Base-by-base conservation (phyloP, 2,329 filamentous ascomycete species). In the Fusarium sp. region DNA sequence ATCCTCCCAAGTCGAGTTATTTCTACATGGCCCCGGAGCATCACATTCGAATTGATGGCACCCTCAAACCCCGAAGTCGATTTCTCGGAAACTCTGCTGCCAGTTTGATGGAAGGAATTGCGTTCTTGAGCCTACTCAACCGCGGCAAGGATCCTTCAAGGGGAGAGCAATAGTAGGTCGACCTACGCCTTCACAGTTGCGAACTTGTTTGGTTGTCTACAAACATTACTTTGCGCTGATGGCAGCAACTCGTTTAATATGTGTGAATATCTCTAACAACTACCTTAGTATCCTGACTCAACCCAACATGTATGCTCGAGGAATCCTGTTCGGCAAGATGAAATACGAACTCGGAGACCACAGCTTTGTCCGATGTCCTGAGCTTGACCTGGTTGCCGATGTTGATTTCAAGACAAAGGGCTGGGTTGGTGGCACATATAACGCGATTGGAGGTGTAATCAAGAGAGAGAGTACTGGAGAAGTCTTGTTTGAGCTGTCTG, bases 351-450 rank as follows among this genome's bases (percentile, higher is more conserved):
- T 99, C 9, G 97, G 96, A 74, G 96, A 98, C 82, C 95, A 98
- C 85, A 98, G 95, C 82, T 94, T 95, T 78, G 94, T 99, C 23
- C 90, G 92, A 75, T 98, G 97, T 82, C 95, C 96, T 0, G 96
- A 98, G 82, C 90, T 95, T 20, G 92, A 95, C 67, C 88, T 99
- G 20, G 90, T 92, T 30, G 96, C 95, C 70, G 96, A 99, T 81
- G 92, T 99, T 71, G 97, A 99, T 76, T 99, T 99, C 89, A 98
- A 98, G 86, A 97, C 95, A 62, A 98, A 98, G 84, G 97, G 97
- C 6, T 99, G 97, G 90, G 96, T 99, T 74, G 93, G 95, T 62
- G 97, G 97, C 9, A 97, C 94, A 2, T 99, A 99, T 84, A 98
- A 99, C 80, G 95, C 95, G 41, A 98, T 99, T 78, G 95, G 95